These are phyloP conservation scores for Botrytis tulipae DNA, from an alignment of 2,329 filamentous ascomycete genomes.

Conservation along the genomic window DNA sequence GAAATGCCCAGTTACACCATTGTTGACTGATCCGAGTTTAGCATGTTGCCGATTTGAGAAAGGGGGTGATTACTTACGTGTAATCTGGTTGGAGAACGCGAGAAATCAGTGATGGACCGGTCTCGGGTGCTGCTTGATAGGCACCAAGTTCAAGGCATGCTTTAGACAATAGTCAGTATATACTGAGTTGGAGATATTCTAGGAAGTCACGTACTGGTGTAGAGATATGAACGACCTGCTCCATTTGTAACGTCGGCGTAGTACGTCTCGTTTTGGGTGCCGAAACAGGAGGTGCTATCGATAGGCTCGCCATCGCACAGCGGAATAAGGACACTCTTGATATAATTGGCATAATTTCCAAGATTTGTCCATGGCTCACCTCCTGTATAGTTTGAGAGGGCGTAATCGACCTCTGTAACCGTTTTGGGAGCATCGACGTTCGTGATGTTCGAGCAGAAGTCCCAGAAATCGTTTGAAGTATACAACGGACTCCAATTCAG, in stretches of 20 bases:
- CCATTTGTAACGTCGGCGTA: conserved; percentile 47
- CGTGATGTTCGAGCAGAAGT: conserved; percentile 53
- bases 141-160: conserved; percentile 49
- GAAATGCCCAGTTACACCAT: conserved; percentile 56
- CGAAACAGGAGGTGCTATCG: conserved; percentile 48
- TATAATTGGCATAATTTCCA: conserved; percentile 52
- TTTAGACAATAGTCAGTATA: conserved; percentile 14
- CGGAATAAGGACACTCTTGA: conserved; percentile 47
- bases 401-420: conserved; percentile 46
- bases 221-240: conserved; percentile 47
- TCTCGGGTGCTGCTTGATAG: conserved; percentile 48
- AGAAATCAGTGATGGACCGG: conserved; percentile 48
- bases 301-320: conserved; percentile 44
- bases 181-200: neutral
- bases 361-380: conserved; percentile 51
- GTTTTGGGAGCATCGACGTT: conserved; percentile 45
- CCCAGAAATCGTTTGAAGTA: conserved; percentile 48
- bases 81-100: conserved; percentile 48
- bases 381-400: conserved; percentile 48
- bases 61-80: conserved; percentile 42
- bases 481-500: conserved; percentile 48
- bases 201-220: conserved; percentile 40
- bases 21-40: conserved; percentile 34
- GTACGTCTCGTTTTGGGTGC: conserved; percentile 41
- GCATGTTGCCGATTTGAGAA: neutral